Base-by-base conservation (phyloP, 345 rosid species). In the Populus simonii region DNA sequence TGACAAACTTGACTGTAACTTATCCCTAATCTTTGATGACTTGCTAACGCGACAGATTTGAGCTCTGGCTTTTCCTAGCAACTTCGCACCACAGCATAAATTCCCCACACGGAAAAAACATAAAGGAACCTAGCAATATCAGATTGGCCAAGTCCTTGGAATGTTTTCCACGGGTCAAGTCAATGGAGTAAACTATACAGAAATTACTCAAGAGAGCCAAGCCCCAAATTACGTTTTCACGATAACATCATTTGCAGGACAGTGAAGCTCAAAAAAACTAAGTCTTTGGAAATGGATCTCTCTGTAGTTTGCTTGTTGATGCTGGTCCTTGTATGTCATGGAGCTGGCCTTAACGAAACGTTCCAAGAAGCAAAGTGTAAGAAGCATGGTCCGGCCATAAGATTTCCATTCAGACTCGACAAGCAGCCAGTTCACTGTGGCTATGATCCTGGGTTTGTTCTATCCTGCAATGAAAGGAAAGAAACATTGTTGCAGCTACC, bases 401-500 rank as follows among this genome's bases (percentile, higher is more conserved):
- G 69, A 4, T 80, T 66, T 68, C 83, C 83, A 0, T 80, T 80
- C 65, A 61, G 43, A 5, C 22, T 57, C 53, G 73, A 41, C 4
- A 33, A 17, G 49, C 76, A 75, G 22, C n/a, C 33, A 11, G 31
- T 45, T 8, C 4, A 66, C 63, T 75, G 78, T 22, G 65, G 71
- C 43, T 76, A 25, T 25, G 25, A 55, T 17, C 11, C n/a, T 49
- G 77, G 83, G 73, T 80, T 80, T 27, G 47, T 53, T 35, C 69
- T 80, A n/a, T 66, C 83, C 8, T 80, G 83, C 77, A 33, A 38
- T 18, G 20, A 67, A 1, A 67, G 0, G 41, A 80, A 57, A 13
- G n/a, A 76, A 41, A 72, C 83, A 4, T 18, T 80, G 4, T 65
- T 80, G 8, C 51, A 71, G 62, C 83, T 80, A 2, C 80, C 83